These are phyloP conservation scores for Hortaea werneckii DNA, from an alignment of 2,329 filamentous ascomycete genomes.

Conservation along the genomic window DNA sequence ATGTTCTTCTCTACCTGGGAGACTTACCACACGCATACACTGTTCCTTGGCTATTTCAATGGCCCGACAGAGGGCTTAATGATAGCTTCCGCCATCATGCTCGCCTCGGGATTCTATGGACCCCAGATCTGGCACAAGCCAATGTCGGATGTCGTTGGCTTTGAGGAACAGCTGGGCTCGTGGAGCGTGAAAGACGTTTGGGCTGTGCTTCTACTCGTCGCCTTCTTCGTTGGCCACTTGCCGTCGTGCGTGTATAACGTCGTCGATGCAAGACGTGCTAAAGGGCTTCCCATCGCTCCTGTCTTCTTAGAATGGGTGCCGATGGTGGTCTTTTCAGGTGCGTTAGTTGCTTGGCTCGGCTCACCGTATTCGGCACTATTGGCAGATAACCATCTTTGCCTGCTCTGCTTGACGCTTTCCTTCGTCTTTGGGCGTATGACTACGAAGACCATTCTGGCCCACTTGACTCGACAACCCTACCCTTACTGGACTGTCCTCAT, in stretches of 20 bases:
- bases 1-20: conserved; percentile 99
- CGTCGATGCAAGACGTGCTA: conserved; percentile 58
- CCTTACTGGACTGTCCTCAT: conserved; percentile 95
- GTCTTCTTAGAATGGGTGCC: conserved; percentile 92
- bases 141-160: conserved; percentile 59
- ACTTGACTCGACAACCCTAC: conserved; percentile 86
- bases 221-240: conserved; percentile 53
- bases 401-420: conserved; percentile 90
- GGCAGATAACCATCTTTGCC: conserved; percentile 72
- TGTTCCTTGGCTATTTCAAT: conserved; percentile 94
- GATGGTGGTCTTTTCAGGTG: conserved; percentile 68
- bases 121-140: conserved; percentile 76
- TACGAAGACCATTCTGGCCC: conserved; percentile 96
- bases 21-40: conserved; percentile 94
- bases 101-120: conserved; percentile 76
- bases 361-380: conserved; percentile 78
- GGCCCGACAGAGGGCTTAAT: conserved; percentile 92
- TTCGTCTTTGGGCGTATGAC: conserved; percentile 97
- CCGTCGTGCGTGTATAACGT: conserved; percentile 89
- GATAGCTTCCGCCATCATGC: conserved; percentile 78
- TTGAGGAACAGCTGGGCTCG: conserved; percentile 53
- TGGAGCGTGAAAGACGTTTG: conserved; percentile 79
- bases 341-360: conserved; percentile 74
- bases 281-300: conserved; percentile 64
- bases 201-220: conserved; percentile 49